Base-by-base conservation (phyloP, 805 yeast species). In the Pachysolen tannophilus region DNA sequence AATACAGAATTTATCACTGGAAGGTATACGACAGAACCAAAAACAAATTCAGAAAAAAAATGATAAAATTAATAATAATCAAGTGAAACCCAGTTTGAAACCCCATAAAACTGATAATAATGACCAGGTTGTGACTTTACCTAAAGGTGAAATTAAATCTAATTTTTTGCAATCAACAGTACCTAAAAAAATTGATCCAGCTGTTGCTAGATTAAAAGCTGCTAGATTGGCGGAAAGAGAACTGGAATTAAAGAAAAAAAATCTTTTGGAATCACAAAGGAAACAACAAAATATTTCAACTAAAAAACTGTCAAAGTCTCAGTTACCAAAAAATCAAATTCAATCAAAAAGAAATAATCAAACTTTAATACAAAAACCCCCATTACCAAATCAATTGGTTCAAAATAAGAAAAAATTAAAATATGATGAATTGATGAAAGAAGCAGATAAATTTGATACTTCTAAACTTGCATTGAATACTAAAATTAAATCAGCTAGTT, bases 191-290 rank as follows among this genome's bases (percentile, higher is more conserved):
- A 10, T 19, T 15, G 90, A 82, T 49, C 86, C 88, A 0, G 85
- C 85, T 4, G 84, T 82, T 7, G 75, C 73, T 25, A 55, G 81
- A 38, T 57, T 82, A 26, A 82, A 82, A 44, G 87, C 79, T 39
- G 73, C 78, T 3, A 61, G 90, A 49, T 61, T 74, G 40, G 55
- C 63, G 28, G 86, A 82, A 42, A 63, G 58, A 26, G 71, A 71
- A 25, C 61, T 60, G 28, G 53, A 60, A 35, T 61, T 32, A 47
- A 49, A 21, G 61, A 63, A 38, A 46, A 46, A 23, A 48, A 40
- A 13, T 40, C n/a, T n/a, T n/a, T n/a, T n/a, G n/a, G n/a, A n/a
- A n/a, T n/a, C n/a, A n/a, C n/a, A n/a, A n/a, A n/a, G n/a, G n/a
- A n/a, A n/a, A n/a, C n/a, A n/a, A n/a, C n/a, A n/a, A n/a, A n/a